Evolutionary conservation across 23 red algal species (phyloP), one percentile per base, ranked within the genome.

Genomic region (Gracilariopsis chorda): DNA sequence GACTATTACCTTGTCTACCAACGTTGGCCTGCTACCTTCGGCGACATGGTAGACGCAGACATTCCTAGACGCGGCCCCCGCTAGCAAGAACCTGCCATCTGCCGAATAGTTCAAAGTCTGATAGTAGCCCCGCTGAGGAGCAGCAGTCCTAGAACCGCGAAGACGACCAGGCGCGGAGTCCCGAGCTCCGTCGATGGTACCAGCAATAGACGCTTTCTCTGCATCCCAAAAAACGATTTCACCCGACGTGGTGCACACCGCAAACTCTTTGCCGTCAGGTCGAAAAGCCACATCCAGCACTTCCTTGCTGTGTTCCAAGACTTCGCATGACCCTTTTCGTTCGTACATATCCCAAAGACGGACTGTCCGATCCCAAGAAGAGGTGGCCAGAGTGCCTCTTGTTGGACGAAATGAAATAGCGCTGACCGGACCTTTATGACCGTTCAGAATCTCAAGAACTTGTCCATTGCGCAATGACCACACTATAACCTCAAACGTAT

Each of bases 311-410:
- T 96, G 91, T 37, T 87, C 82, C 39, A 99, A 56, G 44, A 78
- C 78, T 73, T 95, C 86, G 35, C 83, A 79, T 11, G 73, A 56
- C 20, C 87, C 93, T 70, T 86, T 88, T 40, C 80, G 49, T 10
- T 94, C 89, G 83, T 95, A 95, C 88, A 99, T 90, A 67, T 95
- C 82, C 97, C 90, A 96, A 11, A 99, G 51, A 11, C 93, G 93
- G 27, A 99, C 94, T 29, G 93, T 96, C 47, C 91, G 89, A 83
- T 99, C 97, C 97, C 97, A 99, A 40, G 97, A 99, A 10, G 85
- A 94, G 24, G 83, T 94, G 1, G 93, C 93, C 5, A 99, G 53
- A 7, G 84, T 80, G 13, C 93, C 90, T 25, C 83, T 47, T 17
- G 45, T 45, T 41, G 97, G 92, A 10, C 83, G 77, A 44, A 95